Evolutionary conservation across 495 filamentous ascomycete species (phyloP).

Genomic region (Evernia prunastri): DNA sequence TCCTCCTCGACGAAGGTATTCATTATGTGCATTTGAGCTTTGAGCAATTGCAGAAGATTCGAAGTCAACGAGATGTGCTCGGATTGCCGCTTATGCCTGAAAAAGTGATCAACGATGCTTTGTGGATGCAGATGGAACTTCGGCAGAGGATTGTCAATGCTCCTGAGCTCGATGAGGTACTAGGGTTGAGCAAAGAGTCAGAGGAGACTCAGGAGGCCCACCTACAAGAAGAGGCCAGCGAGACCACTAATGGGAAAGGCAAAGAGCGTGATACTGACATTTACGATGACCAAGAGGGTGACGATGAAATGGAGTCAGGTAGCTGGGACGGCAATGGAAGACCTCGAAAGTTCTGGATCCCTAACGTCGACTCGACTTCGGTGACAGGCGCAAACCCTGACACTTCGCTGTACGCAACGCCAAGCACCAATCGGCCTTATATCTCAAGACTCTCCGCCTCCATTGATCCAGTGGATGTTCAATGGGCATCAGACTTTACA

Average conservation of each 20-base stretch:
- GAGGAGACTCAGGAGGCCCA: constrained; percentile 23
- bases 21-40: constrained; percentile 57
- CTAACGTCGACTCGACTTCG: constrained; percentile 50
- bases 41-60: constrained; percentile 52
- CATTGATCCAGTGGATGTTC: constrained; percentile 43
- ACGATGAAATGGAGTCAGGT: constrained; percentile 36
- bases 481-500: constrained; percentile 46
- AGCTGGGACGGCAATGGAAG: constrained; percentile 47
- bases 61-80: constrained; percentile 44
- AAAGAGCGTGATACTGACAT: constrained; percentile 32
- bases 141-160: constrained; percentile 51
- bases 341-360: constrained; percentile 53
- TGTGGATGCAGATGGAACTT: constrained; percentile 51
- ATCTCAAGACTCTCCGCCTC: constrained; percentile 37
- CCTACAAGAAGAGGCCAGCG: constrained; percentile 14
- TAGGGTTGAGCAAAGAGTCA: constrained; percentile 35
- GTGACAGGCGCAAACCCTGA: constrained; percentile 49
- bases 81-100: constrained; percentile 49
- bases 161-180: constrained; percentile 43
- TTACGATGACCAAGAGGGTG: constrained; percentile 26
- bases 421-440: constrained; percentile 26
- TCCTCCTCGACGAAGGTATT: constrained; percentile 52
- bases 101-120: constrained; percentile 46
- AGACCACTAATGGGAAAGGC: constrained; percentile 34
- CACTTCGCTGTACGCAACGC: constrained; percentile 33